phyloP scores from a whole-genome alignment of 2,329 filamentous ascomycete genomes.

The Ceratocystis colombiana region DNA sequence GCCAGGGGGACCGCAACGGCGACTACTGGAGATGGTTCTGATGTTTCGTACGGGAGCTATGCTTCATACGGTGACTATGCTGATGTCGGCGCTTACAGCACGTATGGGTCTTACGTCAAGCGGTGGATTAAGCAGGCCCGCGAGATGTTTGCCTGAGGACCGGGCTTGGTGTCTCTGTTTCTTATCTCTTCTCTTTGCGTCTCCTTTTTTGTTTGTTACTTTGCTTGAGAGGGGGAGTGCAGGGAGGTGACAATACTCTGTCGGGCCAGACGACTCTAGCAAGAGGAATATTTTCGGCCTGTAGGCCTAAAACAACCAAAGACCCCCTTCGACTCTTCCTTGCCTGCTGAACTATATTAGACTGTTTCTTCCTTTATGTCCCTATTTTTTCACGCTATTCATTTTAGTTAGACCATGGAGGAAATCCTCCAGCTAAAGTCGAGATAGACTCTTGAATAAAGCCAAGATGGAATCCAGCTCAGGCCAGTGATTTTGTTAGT shows the following conservation, averaged over 20 bases:
- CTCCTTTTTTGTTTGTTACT: neutral
- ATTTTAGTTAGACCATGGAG: constrained; percentile 8
- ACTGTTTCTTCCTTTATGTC: neutral
- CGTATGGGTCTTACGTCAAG: constrained; percentile 18
- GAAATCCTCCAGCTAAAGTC: no score
- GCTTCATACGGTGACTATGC: constrained; percentile 20
- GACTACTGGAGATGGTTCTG: neutral
- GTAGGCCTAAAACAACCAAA: neutral
- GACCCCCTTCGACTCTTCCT: neutral
- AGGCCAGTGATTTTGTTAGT: neutral
- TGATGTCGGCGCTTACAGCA: constrained; percentile 12
- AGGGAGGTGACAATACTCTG: neutral
- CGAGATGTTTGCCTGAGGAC: constrained; percentile 3
- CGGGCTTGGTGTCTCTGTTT: neutral
- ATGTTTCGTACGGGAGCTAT: constrained; percentile 14
- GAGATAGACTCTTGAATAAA: neutral
- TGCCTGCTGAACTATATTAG: neutral
- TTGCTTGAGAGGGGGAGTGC: neutral
- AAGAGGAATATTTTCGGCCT: neutral
- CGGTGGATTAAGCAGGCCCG: constrained; percentile 10
- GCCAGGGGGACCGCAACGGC: neutral
- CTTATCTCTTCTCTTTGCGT: neutral
- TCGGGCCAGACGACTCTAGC: neutral
- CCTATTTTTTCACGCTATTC: neutral
- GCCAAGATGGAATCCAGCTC: neutral